Evolutionary conservation across 345 rosid species (phyloP).

Genomic region (Eutrema yunnanense): DNA sequence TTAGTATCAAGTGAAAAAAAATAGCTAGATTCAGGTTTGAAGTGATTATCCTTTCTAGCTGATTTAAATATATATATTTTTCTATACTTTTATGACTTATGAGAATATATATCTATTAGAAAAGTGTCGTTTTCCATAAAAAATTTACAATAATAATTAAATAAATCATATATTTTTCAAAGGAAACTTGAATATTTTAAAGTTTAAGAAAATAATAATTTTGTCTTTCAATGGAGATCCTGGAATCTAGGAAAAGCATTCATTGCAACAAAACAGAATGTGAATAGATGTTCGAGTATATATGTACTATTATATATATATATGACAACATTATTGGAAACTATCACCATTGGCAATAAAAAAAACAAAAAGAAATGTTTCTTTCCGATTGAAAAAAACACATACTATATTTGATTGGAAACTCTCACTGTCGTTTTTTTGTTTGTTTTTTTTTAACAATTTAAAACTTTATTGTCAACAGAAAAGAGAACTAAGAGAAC

Average conservation of each 20-base stretch:
- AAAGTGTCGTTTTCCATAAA: neutral
- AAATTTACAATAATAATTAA: no score
- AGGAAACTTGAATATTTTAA: neutral
- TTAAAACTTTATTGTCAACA: neutral
- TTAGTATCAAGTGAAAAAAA: neutral
- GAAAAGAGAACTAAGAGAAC: neutral
- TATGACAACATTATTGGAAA: neutral
- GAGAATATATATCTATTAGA: no score
- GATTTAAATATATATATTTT: no score
- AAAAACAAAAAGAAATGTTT: neutral
- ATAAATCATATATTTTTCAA: neutral
- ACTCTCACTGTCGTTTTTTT: neutral
- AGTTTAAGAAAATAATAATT: neutral
- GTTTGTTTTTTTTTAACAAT: neutral
- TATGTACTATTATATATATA: neutral
- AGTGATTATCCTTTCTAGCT: neutral
- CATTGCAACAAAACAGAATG: constrained; percentile 13
- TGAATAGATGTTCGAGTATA: neutral
- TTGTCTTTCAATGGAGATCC: constrained; percentile 16
- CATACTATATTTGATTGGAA: neutral
- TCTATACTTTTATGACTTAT: no score
- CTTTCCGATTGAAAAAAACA: neutral
- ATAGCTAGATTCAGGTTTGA: neutral
- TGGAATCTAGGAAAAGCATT: constrained; percentile 20
- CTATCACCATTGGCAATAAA: neutral